Base-by-base conservation (phyloP, 2,329 filamentous ascomycete genomes). In the Fusarium vanettenii region DNA sequence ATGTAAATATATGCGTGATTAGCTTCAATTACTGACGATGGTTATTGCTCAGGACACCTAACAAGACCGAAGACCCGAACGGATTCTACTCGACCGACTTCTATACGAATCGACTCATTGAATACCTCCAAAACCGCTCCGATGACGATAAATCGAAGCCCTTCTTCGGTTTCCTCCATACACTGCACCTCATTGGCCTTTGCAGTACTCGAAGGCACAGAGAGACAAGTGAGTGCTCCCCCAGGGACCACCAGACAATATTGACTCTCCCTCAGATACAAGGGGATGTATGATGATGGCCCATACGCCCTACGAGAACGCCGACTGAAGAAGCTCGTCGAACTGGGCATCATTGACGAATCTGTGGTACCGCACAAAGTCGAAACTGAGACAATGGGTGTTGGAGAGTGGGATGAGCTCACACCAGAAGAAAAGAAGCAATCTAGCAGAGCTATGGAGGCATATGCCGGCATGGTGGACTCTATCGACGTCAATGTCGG, bases 391-490 rank as follows among this genome's bases (percentile, higher is more conserved):
- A 45, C 56, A 2, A 39, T 31, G 13, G 85, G 85, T 2, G 83
- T 85, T 16, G 84, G 86, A 63, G 80, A 85, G 37, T 89, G 87
- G 87, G 78, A 80, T 2, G 83, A 85, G 1, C 78, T 88, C 77
- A 82, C 81, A 1, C 80, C 83, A 0, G 85, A 87, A 37, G 86
- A 87, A 71, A 82, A 82, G 60, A 82, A 82, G 5, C 85, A 85
- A 67, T 89, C 88, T 5, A 85, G 79, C 76, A 86, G 82, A 22
- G 86, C 88, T 0, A 91, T 91, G 89, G 90, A 92, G 76, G 86
- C 88, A 4, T 92, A 89, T 66, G 90, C 91, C 0, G 91, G 85
- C 16, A 92, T 92, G 89, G 90, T 92, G 3, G 89, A 92, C 68
- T 85, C 84, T 57, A 91, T 92, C 60, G 91, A 92, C 75, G 79